Conservation (phyloP, 176 grass and related monocot genomes). For the Guadua angustifolia region DNA sequence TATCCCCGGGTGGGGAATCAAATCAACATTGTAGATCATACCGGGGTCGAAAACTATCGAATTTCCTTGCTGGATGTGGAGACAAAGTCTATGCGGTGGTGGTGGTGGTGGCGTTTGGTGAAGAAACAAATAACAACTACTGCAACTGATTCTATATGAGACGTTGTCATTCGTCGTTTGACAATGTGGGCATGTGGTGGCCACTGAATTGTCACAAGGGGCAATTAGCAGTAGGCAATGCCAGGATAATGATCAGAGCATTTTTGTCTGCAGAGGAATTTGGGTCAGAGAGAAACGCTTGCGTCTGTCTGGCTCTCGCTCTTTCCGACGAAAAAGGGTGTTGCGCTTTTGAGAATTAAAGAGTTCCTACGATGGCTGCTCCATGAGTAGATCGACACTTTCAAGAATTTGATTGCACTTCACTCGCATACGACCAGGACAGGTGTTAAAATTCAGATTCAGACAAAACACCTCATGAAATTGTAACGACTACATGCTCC, state of each 20-base stretch:
- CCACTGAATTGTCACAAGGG: background rate
- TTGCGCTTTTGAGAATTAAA: background rate
- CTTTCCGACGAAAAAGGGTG: background rate
- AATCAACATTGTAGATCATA: background rate
- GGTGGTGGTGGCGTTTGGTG: slow-evolving; percentile 5
- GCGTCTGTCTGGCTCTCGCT: background rate
- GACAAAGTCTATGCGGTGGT: slow-evolving; percentile 1
- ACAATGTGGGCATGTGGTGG: background rate
- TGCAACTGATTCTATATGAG: background rate
- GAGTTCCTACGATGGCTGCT: background rate
- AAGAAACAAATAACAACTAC: slow-evolving; percentile 4
- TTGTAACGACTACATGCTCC: slow-evolving; percentile 28
- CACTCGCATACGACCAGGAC: background rate
- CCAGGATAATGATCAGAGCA: background rate
- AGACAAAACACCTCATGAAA: slow-evolving; percentile 6
- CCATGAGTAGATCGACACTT: background rate
- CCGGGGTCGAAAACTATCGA: background rate
- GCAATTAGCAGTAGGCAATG: background rate
- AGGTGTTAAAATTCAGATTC: background rate
- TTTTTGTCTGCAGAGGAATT: background rate
- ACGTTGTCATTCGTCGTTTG: slow-evolving; percentile 4
- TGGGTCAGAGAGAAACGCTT: background rate
- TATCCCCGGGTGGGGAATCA: background rate
- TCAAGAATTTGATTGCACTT: background rate
- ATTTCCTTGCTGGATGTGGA: background rate